phyloP scores from a whole-genome alignment of 1,284 basidiomycete genomes.

The Cryptococcus sp. region DNA sequence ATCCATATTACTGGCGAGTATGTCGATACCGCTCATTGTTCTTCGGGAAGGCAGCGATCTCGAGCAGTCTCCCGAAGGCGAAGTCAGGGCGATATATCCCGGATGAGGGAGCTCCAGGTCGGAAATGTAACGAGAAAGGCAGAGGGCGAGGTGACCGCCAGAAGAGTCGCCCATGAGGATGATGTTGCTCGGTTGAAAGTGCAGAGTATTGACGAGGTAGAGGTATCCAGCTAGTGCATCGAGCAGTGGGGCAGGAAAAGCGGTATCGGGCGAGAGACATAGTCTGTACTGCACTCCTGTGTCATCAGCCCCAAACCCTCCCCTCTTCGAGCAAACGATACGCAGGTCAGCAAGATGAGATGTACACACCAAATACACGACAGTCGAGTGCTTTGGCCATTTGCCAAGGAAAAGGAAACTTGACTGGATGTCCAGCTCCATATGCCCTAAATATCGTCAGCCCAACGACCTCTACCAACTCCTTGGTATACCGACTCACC shows the following conservation, averaged over 20 bases:
- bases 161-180: conserved; percentile 61
- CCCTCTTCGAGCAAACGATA: no score
- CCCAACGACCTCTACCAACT: no score
- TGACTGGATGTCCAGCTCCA: conserved; percentile 19
- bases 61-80: conserved; percentile 55
- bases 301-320: neutral
- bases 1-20: conserved; percentile 4
- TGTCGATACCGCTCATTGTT: conserved; percentile 11
- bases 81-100: conserved; percentile 52
- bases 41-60: conserved; percentile 14
- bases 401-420: conserved; percentile 12
- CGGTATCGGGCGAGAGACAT: conserved; percentile 3
- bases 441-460: neutral
- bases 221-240: conserved; percentile 13
- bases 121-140: conserved; percentile 24
- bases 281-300: conserved; percentile 25
- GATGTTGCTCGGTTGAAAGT: conserved; percentile 52
- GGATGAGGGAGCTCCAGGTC: conserved; percentile 49
- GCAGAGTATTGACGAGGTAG: conserved; percentile 48
- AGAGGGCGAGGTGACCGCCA: conserved; percentile 60
- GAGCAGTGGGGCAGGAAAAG: conserved; percentile 12
- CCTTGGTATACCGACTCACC: conserved; percentile 23
- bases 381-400: conserved; percentile 9
- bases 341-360: no score
- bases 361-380: conserved; percentile 14